Evolutionary conservation across 73 alveolate species (phyloP), one percentile per base, ranked within the genome.

Genomic region (Uronychia binucleata): DNA sequence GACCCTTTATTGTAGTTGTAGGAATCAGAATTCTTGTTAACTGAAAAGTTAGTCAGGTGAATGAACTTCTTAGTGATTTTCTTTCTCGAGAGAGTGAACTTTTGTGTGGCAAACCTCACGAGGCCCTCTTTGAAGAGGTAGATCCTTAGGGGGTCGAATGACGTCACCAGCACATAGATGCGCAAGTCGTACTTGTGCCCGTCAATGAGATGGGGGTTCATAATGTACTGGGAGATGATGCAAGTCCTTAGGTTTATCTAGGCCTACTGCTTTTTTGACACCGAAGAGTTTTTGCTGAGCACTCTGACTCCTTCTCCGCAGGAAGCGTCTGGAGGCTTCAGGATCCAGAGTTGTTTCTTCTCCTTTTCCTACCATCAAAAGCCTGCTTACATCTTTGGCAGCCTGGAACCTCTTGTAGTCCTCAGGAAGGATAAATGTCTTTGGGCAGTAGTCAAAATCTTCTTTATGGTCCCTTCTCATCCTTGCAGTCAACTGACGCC

Each of bases 71-170:
- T 93, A 34, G 90, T 79, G 34, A 94, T 57, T 19, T 75, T 57
- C 27, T 60, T 57, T 26, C 92, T 84, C 30, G 87, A 87, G 33
- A 91, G 86, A 57, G 97, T 92, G 93, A 96, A 98, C 81, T 93
- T 84, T 80, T 95, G 95, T 30, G 99, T 96, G 8, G 99, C 99
- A 90, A 98, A 95, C 84, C 99, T 94, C 13, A 96, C 99, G 57
- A 98, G 90, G 25, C 99, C 99, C 79, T 98, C 99, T 67, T 97
- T 96, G 88, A 92, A 97, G 82, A 98, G 88, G 85, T 93, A 98
- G 31, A 98, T 91, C 82, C 98, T 95, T 57, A 98, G 92, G 0
- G 99, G 99, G 78, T 94, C 98, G 85, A 90, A 96, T 80, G 98
- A 93, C 1, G 98, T 96, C 14, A 97, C 98, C 35, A 93, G 81